These are phyloP conservation scores for Aurantiochytrium sp. DNA, from an alignment of 108 stramenopile species.

Conservation along the genomic window DNA sequence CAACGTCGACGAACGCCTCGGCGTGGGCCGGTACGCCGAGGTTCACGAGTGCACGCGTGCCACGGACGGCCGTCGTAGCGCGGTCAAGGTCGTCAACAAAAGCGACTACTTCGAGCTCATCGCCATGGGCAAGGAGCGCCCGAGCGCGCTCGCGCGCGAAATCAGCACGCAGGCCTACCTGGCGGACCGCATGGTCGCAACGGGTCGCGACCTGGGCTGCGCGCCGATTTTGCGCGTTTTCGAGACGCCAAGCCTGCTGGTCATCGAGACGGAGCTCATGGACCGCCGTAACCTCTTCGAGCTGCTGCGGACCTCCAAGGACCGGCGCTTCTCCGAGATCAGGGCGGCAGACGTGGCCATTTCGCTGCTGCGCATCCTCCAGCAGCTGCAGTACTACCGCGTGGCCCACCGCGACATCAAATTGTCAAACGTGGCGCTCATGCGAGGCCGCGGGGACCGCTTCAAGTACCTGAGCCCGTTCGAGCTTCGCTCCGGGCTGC, in stretches of 20 bases:
- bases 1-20: neutral
- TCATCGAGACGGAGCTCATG: slow-evolving; percentile 26
- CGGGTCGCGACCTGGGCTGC: neutral
- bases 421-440: neutral
- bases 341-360: neutral
- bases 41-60: neutral
- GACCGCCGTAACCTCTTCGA: neutral
- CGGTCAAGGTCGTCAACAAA: neutral
- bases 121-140: neutral
- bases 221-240: neutral
- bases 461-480: neutral
- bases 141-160: neutral
- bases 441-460: neutral
- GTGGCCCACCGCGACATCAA: slow-evolving; percentile 16
- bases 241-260: neutral
- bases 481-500: neutral
- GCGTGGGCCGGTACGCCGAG: slow-evolving; percentile 17
- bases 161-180: neutral
- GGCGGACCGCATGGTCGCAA: neutral
- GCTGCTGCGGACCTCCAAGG: neutral
- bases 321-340: neutral
- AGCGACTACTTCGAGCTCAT: neutral
- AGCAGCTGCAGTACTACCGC: neutral
- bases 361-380: neutral
- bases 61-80: neutral